Percentiles rank a stretch among this genome's conserved stretches.
Conservation (phyloP, 768 basidiomycete species). For the Inosperma sp. region DNA sequence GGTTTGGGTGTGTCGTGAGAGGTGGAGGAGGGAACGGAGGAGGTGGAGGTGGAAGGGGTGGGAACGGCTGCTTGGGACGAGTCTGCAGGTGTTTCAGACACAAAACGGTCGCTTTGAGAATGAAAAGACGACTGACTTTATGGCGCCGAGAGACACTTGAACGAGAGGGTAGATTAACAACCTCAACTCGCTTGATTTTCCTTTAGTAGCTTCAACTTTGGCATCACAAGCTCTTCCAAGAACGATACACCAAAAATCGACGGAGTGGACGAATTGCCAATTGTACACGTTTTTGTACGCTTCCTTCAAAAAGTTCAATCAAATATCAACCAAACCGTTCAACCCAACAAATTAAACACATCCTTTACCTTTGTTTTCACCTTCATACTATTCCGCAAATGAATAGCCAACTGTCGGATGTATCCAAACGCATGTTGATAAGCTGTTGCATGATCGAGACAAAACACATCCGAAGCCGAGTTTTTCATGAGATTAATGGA, state of each 20-base stretch:
- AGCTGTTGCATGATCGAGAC: constrained; percentile 61
- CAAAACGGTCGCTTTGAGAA: constrained; percentile 15
- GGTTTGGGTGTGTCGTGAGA: constrained; percentile 75
- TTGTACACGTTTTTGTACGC: constrained; percentile 95
- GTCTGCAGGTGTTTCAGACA: constrained; percentile 56
- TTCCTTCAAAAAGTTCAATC: constrained; percentile 47
- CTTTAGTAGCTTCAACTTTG: constrained; percentile 46
- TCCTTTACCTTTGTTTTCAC: constrained; percentile 78
- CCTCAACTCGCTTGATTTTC: constrained; percentile 70
- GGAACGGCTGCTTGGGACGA: constrained; percentile 86
- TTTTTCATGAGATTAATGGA: constrained; percentile 97
- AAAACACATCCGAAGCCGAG: constrained; percentile 89
- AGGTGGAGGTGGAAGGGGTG: constrained; percentile 95
- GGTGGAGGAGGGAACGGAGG: constrained; percentile 79
- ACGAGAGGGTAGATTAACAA: constrained; percentile 94
- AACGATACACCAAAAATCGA: constrained; percentile 95
- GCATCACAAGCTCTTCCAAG: constrained; percentile 75
- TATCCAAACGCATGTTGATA: constrained; percentile 97
- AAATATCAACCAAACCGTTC: not conserved
- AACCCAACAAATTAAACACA: constrained; percentile 10
- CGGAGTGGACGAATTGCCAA: constrained; percentile 94
- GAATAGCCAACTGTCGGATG: constrained; percentile 91
- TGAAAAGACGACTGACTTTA: constrained; percentile 58
- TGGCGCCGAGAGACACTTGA: constrained; percentile 88
- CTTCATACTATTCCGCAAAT: constrained; percentile 88